Evolutionary conservation across 2,329 filamentous ascomycete genomes (phyloP).

Genomic region (Fusarium incarnatum): DNA sequence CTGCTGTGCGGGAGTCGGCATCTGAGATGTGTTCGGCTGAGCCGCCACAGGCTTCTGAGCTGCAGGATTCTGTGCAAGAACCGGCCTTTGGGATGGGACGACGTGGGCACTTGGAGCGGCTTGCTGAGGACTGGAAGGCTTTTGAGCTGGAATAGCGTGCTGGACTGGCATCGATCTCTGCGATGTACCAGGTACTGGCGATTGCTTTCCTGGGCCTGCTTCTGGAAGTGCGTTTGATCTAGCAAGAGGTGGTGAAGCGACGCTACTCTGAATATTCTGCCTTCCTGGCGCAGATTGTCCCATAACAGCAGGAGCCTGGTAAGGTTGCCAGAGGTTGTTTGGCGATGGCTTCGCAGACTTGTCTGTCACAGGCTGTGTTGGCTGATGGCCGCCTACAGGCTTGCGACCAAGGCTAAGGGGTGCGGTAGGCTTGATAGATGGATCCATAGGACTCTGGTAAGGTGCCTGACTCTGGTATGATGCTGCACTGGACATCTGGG

Average conservation of each 20-base stretch:
- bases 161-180: neutral
- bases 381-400: neutral
- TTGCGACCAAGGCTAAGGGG: neutral
- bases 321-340: neutral
- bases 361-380: neutral
- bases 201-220: neutral
- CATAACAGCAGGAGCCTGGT: neutral
- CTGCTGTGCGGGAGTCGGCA: neutral
- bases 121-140: neutral
- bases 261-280: neutral
- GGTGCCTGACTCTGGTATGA: neutral
- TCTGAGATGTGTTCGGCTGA: neutral
- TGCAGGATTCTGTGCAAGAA: neutral
- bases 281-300: too few species aligned
- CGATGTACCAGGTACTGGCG: neutral
- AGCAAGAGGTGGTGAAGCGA: neutral
- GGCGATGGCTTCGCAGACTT: neutral
- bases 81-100: neutral
- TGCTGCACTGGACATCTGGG: neutral
- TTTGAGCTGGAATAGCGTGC: neutral
- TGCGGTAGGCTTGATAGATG: neutral
- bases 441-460: neutral
- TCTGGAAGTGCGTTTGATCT: neutral
- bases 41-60: neutral
- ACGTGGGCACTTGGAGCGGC: rapidly evolving